Base-by-base conservation (phyloP, 179 eudicot genomes). In the Beta corolliflora region DNA sequence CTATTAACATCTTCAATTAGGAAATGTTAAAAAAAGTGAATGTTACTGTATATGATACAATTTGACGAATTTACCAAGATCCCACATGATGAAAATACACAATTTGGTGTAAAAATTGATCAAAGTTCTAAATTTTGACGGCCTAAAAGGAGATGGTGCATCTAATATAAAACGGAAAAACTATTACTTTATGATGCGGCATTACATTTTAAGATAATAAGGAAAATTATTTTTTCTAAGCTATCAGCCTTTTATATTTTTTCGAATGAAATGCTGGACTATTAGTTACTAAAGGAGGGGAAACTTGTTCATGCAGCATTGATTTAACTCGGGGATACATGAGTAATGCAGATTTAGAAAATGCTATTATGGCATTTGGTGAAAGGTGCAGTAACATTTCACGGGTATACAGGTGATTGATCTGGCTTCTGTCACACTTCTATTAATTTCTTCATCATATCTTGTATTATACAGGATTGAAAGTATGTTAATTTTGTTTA, bases 371-470 rank as follows among this genome's bases (percentile, higher is more conserved):
- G 73, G 73, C 85, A 48, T 88, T 88, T 77, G 89, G 91, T 25
- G 84, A 86, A 75, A 88, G 85, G 79, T 88, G 91, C 79, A 86
- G 86, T 85, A 88, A 86, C 78, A 88, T 88, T 73, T 84, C 89
- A 3, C 83, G 89, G 73, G 84, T 88, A 75, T 88, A 88, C 84
- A 88, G 91, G 91, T 88, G 64, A 84, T 66, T 64, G 81, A 52
- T 66, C 72, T 52, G 75, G 21, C 50, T 69, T 83, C 65, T 79
- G 52, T 41, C 69, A 71, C 52, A 23, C 36, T 50, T 66, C 21
- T 50, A 36, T 36, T 36, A 36, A 36, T 36, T 36, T 36, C 41
- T 36, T 36, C 41, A 36, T 44, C 15, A 66, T 58, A 53, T n/a
- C 36, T 25, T 73, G 46, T 82, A 13, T 45, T 29, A 16, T 44